Evolutionary conservation across 805 yeast species (phyloP), one percentile per base, ranked within the genome.

Genomic region (Vanderwaltozyma polyspora): DNA sequence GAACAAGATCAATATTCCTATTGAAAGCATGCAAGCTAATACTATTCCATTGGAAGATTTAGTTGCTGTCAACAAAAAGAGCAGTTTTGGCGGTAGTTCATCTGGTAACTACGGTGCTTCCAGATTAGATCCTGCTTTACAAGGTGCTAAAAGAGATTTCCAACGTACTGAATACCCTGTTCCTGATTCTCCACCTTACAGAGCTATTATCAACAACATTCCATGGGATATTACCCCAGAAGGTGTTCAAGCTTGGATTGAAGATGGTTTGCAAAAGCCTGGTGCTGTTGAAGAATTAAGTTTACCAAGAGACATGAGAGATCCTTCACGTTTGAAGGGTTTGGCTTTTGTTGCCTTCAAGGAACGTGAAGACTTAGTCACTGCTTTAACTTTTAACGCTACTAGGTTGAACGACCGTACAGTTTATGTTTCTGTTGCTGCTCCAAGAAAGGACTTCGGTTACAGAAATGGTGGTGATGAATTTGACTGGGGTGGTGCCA

Each of bases 131-230:
- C 64, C 67, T 28, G 62, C 66, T 12, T 51, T 59, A 40, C 59
- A 46, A 40, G 28, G 23, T 32, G 43, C 52, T 38, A 52, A 60
- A 21, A 39, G 49, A 34, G 59, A 36, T 52, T 32, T 39, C 37
- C 74, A 71, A 42, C 72, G 83, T 60, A 68, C 65, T 25, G 87
- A 79, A 54, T 80, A 64, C 47, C 94, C 95, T 28, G 69, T 91
- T 40, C 99, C 99, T 30, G 89, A 85, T 49, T 70, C 64, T 34
- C 86, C 96, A 14, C 99, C 99, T 35, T 91, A 62, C 69, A 79
- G 82, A 51, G 96, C 95, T n/a, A 75, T 84, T 57, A 69, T 89
- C 45, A 74, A 74, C 55, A 86, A 87, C 63, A 72, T 91, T 53
- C 84, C 95, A 40, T 80, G 82, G 77, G 87, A 81, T 38, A 71